phyloP scores from a whole-genome alignment of 78 protist genomes.

The Emiliania huxleyi region DNA sequence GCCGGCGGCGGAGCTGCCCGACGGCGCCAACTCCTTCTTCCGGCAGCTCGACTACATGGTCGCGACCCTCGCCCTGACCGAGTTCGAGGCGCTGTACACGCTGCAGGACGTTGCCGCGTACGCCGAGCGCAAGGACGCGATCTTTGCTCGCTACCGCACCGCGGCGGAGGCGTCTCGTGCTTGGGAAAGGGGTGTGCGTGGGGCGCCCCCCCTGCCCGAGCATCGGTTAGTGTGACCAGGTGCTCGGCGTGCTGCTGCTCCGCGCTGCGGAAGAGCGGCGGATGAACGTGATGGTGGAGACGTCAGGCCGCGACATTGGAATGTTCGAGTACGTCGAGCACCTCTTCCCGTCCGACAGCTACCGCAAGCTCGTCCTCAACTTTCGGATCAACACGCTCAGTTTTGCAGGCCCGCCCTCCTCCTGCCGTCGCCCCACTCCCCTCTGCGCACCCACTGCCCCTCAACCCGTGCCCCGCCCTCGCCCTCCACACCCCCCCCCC shows the following conservation, averaged over 20 bases:
- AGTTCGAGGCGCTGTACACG: not conserved
- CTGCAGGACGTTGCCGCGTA: not conserved
- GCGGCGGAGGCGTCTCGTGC: conserved; percentile 15
- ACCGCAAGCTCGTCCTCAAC: conserved; percentile 17
- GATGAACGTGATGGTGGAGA: conserved; percentile 26
- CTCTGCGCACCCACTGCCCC: not conserved
- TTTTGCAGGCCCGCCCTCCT: too few relatives aligned
- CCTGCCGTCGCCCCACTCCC: not conserved
- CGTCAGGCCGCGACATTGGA: conserved; percentile 21
- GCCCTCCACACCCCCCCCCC: too few relatives aligned
- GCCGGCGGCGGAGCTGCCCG: not conserved
- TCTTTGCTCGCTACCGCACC: not conserved
- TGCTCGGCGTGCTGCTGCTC: conserved; percentile 23
- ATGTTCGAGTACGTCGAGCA: conserved; percentile 32
- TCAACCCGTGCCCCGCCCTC: not conserved
- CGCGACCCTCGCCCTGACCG: not conserved
- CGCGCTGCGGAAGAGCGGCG: not conserved
- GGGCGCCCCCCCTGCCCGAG: too few relatives aligned
- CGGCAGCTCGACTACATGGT: conserved; percentile 42
- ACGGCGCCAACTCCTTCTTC: conserved; percentile 15
- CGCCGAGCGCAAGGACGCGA: not conserved
- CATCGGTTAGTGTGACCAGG: too few relatives aligned
- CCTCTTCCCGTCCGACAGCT: conserved; percentile 2
- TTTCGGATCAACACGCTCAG: not conserved
- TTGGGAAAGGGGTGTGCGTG: too few relatives aligned